Evolutionary conservation across 371 early-diverging fungal species (phyloP), one percentile per base, ranked within the genome.

Genomic region (Mucor saturninus): DNA sequence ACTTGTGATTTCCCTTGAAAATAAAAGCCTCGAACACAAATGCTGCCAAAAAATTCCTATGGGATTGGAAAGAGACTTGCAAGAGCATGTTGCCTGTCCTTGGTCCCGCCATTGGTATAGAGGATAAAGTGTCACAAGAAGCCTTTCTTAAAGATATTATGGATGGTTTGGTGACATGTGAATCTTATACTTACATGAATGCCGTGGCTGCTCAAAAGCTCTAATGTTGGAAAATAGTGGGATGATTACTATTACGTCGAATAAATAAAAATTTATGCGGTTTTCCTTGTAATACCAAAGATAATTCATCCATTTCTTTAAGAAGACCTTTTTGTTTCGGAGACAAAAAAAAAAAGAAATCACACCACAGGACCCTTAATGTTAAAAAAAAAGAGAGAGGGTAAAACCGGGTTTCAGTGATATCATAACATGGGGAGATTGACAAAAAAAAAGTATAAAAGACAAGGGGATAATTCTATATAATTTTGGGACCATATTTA

Each of bases 41-140:
- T 42, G 58, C 59, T n/a, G 54, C 70, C 11, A 61, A 58, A 35
- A 70, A 65, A 39, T 70, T 70, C 26, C 6, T 70, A 11, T 70
- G 70, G 70, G 61, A 65, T 40, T 70, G 70, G 62, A 50, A 59
- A 43, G 59, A 65, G 7, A 62, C 52, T 10, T 6, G 62, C 14
- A 70, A 59, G 37, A 59, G 62, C 15, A 55, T 58, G 53, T 30
- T 62, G 43, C 59, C 65, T 45, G 49, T 61, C 1, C 7, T 70
- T 5, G 62, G 62, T 2, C 70, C 70, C 10, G 58, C 39, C 2
- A 38, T 70, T 2, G 70, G 65, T 3, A 10, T 64, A 7, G 11
- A 30, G 13, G 54, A 48, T n/a, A 42, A 55, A 5, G 45, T 50
- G 5, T 49, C 29, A 35, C 56, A 60, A 35, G 35, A 55, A n/a